phyloP scores from a whole-genome alignment of 331 rosid species.

The Pyracantha coccinea region DNA sequence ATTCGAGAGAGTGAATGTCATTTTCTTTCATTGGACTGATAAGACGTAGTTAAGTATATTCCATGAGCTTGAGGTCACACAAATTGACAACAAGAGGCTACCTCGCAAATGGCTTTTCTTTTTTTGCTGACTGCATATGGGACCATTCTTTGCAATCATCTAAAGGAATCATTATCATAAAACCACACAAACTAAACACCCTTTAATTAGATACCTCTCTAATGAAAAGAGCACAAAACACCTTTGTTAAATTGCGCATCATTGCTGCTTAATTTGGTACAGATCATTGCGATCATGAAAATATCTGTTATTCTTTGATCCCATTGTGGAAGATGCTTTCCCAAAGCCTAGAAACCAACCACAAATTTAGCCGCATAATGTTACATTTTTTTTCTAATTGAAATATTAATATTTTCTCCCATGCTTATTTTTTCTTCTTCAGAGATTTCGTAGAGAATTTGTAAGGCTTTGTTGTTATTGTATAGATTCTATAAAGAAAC shows the following conservation, averaged over 20 bases:
- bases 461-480: no score
- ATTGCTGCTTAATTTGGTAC: constrained; percentile 43
- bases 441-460: no score
- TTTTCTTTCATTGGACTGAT: constrained; percentile 47
- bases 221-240: constrained; percentile 73
- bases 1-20: constrained; percentile 39
- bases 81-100: constrained; percentile 47
- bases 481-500: no score
- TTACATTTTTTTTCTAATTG: background rate
- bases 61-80: constrained; percentile 42
- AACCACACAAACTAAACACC: constrained; percentile 58
- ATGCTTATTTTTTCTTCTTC: no score
- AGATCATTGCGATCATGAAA: constrained; percentile 28
- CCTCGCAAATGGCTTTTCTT: constrained; percentile 31
- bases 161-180: constrained; percentile 73
- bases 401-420: background rate
- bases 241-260: constrained; percentile 52
- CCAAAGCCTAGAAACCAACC: constrained; percentile 18
- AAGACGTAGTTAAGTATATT: constrained; percentile 45
- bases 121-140: constrained; percentile 42
- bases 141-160: constrained; percentile 46
- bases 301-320: constrained; percentile 27
- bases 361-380: constrained; percentile 7
- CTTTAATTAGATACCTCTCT: constrained; percentile 52
- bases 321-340: constrained; percentile 36